Conservation (phyloP, 2,329 filamentous ascomycete species). For the Hypoxylon sp. region DNA sequence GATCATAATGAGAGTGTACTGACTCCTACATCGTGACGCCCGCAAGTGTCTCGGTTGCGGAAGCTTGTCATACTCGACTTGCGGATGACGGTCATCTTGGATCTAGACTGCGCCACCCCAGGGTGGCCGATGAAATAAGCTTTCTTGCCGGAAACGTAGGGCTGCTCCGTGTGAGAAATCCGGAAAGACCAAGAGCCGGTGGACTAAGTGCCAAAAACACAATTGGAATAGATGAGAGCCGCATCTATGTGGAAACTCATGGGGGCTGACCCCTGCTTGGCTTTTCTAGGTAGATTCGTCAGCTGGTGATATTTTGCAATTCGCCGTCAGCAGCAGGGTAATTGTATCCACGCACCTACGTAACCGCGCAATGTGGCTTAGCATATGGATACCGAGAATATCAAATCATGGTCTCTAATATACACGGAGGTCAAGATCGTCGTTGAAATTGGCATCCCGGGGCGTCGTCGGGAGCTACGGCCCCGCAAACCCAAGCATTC, state of each 20-base stretch:
- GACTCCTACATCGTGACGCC: slow-evolving; percentile 1
- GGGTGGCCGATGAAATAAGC: not conserved
- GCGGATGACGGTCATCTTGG: not conserved
- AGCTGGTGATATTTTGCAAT: not conserved
- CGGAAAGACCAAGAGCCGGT: not conserved
- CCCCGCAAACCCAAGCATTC: not conserved
- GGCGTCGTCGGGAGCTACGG: not conserved
- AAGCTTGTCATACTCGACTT: not conserved
- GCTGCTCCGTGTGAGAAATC: not conserved
- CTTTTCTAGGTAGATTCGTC: not conserved
- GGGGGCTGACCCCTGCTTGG: not conserved
- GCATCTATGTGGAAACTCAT: not conserved
- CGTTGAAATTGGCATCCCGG: not conserved
- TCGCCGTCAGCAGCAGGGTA: not conserved
- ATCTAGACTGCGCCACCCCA: not conserved
- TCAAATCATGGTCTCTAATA: not conserved
- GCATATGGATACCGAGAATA: not conserved
- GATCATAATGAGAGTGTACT: not conserved
- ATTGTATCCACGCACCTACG: not conserved
- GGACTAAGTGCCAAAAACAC: not conserved
- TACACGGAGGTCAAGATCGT: not conserved
- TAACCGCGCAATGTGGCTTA: slow-evolving; percentile 10
- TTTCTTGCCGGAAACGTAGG: not conserved
- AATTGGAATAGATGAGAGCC: not conserved
- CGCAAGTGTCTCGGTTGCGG: not conserved